Conservation (phyloP, 2,329 filamentous ascomycete genomes). For the Pseudogymnoascus sp. region DNA sequence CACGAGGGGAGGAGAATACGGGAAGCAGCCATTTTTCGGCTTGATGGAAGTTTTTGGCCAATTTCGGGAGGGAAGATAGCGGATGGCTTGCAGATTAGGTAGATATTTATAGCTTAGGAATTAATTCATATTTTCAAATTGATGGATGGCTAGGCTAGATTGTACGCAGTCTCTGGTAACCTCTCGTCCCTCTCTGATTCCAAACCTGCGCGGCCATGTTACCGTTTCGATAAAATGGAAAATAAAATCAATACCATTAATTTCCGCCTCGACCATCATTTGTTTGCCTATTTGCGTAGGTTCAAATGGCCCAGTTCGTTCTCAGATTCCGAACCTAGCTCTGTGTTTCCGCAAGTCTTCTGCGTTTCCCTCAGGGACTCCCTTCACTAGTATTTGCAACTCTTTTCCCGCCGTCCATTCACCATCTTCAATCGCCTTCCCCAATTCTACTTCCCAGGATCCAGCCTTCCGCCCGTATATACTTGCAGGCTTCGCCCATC, state of each 20-base stretch:
- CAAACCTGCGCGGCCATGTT: background rate
- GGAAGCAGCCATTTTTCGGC: background rate
- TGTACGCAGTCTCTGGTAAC: background rate
- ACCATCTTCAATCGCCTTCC: background rate
- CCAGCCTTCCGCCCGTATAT: background rate
- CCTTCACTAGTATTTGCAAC: background rate
- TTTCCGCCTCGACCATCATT: background rate
- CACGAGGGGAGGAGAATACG: background rate
- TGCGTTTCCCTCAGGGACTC: background rate
- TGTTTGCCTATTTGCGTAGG: background rate
- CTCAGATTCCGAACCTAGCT: background rate
- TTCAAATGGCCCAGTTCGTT: background rate
- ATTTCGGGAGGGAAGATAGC: background rate
- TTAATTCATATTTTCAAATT: constrained; percentile 4
- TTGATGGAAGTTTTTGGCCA: background rate
- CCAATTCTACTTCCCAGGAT: background rate
- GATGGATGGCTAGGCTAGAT: background rate
- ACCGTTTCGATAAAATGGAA: background rate
- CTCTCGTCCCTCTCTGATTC: background rate
- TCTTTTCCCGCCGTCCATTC: background rate
- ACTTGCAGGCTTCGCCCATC: background rate
- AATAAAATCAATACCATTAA: background rate
- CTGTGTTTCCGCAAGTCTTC: background rate
- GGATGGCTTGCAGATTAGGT: constrained; percentile 2
- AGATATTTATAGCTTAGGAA: constrained; percentile 7